Conservation (phyloP, 176 grass and related monocot species). For the Triticum timopheevii region DNA sequence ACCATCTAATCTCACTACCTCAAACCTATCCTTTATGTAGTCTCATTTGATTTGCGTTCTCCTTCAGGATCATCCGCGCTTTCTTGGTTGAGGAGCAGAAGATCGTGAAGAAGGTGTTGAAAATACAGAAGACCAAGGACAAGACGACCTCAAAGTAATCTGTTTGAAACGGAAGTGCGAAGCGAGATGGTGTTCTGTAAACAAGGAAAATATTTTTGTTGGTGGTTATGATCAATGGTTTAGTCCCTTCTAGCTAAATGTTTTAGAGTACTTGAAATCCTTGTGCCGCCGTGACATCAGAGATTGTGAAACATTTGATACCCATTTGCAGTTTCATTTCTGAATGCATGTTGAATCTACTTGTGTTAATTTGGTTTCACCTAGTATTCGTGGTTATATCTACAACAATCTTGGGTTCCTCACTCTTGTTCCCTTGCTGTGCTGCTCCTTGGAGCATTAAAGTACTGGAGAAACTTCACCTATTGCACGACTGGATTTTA, state of each 20-base stretch:
- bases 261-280: conserved; percentile 45
- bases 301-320: conserved; percentile 51
- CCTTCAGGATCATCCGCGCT: conserved; percentile 77
- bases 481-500: no score
- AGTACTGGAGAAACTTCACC: no score
- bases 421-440: no score
- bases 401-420: no score
- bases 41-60: neutral
- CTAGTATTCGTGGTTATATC: neutral
- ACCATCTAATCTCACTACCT: neutral
- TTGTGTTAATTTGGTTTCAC: conserved; percentile 27
- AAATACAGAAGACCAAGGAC: conserved; percentile 85
- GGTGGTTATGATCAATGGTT: conserved; percentile 50
- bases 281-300: conserved; percentile 34
- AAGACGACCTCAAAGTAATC: conserved; percentile 61
- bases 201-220: conserved; percentile 60
- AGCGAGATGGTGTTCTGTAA: conserved; percentile 38
- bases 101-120: conserved; percentile 99
- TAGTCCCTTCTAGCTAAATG: conserved; percentile 54
- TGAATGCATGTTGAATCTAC: conserved; percentile 26
- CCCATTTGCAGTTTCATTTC: conserved; percentile 43
- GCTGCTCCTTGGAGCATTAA: no score
- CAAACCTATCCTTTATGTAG: neutral
- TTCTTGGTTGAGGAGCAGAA: conserved; percentile 99
- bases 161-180: conserved; percentile 12